Conservation (phyloP, 2,329 filamentous ascomycete species). For the Talaromyces sp. region DNA sequence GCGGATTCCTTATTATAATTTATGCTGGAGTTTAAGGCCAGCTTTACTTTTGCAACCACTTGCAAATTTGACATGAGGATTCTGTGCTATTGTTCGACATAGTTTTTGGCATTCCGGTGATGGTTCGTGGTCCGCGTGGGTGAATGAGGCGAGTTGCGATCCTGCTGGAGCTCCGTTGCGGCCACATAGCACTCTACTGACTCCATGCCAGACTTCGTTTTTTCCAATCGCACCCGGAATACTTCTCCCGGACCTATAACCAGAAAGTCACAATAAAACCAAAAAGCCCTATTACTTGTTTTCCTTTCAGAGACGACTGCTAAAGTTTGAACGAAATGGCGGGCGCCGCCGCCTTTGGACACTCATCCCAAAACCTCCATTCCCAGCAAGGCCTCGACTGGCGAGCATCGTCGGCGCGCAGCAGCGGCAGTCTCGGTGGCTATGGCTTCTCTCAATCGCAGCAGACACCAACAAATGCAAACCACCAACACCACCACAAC, state of each 20-base stretch:
- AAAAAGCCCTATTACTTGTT: not conserved
- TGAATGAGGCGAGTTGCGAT: slow-evolving; percentile 1
- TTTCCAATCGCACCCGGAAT: not conserved
- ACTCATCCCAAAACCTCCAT: slow-evolving; percentile 64
- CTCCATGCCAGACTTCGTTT: not conserved
- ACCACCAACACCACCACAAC: slow-evolving; percentile 5
- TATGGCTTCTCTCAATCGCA: slow-evolving; percentile 28
- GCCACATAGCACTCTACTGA: slow-evolving; percentile 5
- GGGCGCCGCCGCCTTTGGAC: slow-evolving; percentile 46
- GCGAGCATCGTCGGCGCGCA: slow-evolving; percentile 39
- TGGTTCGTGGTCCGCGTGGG: not conserved
- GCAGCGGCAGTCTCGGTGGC: slow-evolving; percentile 38
- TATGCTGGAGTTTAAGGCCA: not conserved
- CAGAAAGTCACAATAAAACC: not conserved
- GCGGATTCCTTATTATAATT: not conserved
- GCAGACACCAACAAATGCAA: slow-evolving; percentile 16
- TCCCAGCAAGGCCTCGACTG: slow-evolving; percentile 63
- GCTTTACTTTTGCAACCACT: not conserved
- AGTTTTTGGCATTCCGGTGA: not conserved
- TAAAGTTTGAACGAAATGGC: not conserved
- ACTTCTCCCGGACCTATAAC: not conserved
- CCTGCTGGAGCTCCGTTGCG: slow-evolving; percentile 6
- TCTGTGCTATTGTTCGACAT: not conserved
- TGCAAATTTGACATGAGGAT: not conserved
- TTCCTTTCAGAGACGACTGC: not conserved